phyloP scores from a whole-genome alignment of 2,329 filamentous ascomycete genomes.

The Penicillium sp. region DNA sequence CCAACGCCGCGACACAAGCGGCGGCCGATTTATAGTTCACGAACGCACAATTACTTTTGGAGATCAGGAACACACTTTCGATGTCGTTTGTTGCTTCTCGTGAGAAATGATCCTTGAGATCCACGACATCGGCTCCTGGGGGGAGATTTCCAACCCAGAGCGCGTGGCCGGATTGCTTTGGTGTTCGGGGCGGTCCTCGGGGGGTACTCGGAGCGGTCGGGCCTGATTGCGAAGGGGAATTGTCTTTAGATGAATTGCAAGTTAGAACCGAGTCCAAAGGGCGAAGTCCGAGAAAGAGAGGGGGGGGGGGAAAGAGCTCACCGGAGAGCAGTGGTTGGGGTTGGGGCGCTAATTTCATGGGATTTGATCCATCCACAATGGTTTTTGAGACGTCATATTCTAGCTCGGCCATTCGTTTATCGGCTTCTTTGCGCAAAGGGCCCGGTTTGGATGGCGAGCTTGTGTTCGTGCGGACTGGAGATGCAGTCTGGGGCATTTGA shows the following conservation, averaged over 20 bases:
- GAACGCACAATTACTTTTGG: constrained; percentile 96
- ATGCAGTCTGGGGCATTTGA: constrained; percentile 6
- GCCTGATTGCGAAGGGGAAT: constrained; percentile 8
- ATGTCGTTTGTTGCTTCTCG: constrained; percentile 70
- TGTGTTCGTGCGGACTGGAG: constrained; percentile 1
- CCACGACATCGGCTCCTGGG: constrained; percentile 75
- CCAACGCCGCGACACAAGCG: constrained; percentile 72
- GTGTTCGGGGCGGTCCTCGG: constrained; percentile 64
- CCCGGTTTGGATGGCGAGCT: neutral
- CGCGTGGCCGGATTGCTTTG: constrained; percentile 73
- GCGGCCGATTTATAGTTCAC: constrained; percentile 86
- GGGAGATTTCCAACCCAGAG: constrained; percentile 96
- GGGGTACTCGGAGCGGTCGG: constrained; percentile 40
- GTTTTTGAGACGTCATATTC: constrained; percentile 37
- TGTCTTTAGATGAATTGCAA: constrained; percentile 10
- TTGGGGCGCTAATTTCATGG: constrained; percentile 22
- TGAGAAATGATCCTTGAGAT: constrained; percentile 87
- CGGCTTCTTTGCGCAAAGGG: constrained; percentile 22
- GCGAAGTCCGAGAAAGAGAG: neutral
- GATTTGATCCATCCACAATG: constrained; percentile 40
- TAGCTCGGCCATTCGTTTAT: constrained; percentile 11
- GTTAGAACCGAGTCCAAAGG: neutral
- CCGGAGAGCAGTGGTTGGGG: constrained; percentile 18
- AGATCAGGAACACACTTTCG: constrained; percentile 89
- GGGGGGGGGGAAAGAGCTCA: constrained; percentile 11